Base-by-base conservation (phyloP, 768 basidiomycete species). In the Dendrothele bispora region DNA sequence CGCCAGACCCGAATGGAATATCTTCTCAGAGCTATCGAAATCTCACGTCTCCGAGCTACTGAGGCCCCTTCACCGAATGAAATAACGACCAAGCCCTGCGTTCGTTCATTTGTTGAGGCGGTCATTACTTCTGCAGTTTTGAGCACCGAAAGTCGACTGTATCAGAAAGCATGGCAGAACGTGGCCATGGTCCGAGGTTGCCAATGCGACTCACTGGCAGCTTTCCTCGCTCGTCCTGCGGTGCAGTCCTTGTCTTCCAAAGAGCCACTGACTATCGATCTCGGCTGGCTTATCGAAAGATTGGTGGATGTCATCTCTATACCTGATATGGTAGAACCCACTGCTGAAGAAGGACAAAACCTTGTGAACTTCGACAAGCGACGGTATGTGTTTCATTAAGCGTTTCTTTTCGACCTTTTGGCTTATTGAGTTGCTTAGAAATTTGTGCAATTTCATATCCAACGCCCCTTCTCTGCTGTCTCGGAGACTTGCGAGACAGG, bases 291-390 rank as follows among this genome's bases (percentile, higher is more conserved):
- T 30, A 61, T 93, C 48, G 91, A 93, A 61, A 79, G 88, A 36
- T 79, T 92, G 65, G 67, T 92, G 28, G 91, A 92, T 61, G 72
- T 92, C 39, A 79, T 91, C 49, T 82, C 84, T 22, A 76, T 83
- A 43, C 83, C 88, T 3, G 88, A 93, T 60, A 72, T 83, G 14
- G 65, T 89, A 7, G 78, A 82, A 39, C 73, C 80, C 14, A 59
- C 72, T 1, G 61, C 69, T n/a, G 74, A 76, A 28, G 80, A 82
- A 51, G 73, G 73, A 28, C 74, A 77, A 35, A 75, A 69, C 29
- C 75, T 92, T 29, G 77, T 93, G 37, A 92, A 91, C 58, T 81
- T 91, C 55, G 85, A 91, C 52, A 93, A 93, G 58, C 78, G 91
- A 53, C 80, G 90, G 89, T 88, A 56, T 47, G 77, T 25, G 24